Percentiles rank a stretch among this genome's conserved stretches.
Evolutionary conservation across 192 early-diverging fungal genomes (phyloP).

Genomic region (Geranomyces variabilis): DNA sequence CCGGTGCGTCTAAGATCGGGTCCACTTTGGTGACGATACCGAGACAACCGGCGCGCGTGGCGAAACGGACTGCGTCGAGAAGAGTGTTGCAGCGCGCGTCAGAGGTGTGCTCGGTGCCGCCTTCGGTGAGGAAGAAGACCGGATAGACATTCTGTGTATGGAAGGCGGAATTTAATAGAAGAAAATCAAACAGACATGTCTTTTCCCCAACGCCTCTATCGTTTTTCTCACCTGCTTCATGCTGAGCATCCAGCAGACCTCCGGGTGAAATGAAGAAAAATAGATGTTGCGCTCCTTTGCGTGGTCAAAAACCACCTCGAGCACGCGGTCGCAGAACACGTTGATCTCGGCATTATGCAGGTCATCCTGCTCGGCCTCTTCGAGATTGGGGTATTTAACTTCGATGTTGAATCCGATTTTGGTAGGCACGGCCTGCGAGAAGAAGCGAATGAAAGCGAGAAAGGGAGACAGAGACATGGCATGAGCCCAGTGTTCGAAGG

Average conservation of each 20-base stretch:
- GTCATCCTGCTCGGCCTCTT: conserved; percentile 81
- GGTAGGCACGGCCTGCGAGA: conserved; percentile 64
- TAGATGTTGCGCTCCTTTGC: conserved; percentile 70
- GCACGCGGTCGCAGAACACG: conserved; percentile 81
- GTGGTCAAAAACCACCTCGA: conserved; percentile 73
- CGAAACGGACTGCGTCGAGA: conserved; percentile 76
- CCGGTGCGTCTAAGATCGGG: conserved; percentile 76
- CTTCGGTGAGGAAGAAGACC: conserved; percentile 91
- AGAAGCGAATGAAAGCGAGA: background rate
- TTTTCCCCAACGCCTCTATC: too few relatives aligned
- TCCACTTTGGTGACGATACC: conserved; percentile 80
- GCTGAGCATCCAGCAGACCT: conserved; percentile 79
- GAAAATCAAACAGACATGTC: too few relatives aligned
- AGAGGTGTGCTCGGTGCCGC: conserved; percentile 70
- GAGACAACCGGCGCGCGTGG: conserved; percentile 67
- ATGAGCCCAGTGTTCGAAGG: background rate
- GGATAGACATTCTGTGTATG: conserved; percentile 79
- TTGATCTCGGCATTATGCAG: conserved; percentile 81
- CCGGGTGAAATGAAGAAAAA: conserved; percentile 93
- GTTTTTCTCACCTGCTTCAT: conserved; percentile 69
- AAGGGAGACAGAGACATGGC: background rate
- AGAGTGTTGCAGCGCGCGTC: conserved; percentile 84
- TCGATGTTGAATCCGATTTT: conserved; percentile 91
- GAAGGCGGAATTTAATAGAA: too few relatives aligned
- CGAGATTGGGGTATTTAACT: conserved; percentile 92